Evolutionary conservation across 2,329 filamentous ascomycete species (phyloP).

Genomic region (Diaporthe humulicola): DNA sequence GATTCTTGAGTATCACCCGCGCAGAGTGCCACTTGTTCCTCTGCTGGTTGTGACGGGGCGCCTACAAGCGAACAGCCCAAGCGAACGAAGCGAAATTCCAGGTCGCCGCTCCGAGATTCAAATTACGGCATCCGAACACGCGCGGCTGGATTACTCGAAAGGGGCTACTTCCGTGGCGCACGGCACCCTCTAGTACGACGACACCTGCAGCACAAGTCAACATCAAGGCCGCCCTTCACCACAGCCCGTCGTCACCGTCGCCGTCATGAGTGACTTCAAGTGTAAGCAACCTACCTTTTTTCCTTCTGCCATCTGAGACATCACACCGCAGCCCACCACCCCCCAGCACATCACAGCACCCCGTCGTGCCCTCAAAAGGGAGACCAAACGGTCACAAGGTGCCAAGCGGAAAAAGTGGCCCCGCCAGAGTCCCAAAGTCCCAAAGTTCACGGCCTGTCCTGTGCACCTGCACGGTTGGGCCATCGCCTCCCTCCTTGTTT

Average conservation of each 20-base stretch:
- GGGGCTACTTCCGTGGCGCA: slow-evolving; percentile 29
- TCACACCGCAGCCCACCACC: neutral
- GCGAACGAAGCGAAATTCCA: slow-evolving; percentile 35
- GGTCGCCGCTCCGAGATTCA: slow-evolving; percentile 21
- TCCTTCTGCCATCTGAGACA: neutral
- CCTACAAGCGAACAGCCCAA: slow-evolving; percentile 20
- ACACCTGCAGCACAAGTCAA: slow-evolving; percentile 3
- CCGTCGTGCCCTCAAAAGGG: neutral
- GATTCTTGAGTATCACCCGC: neutral
- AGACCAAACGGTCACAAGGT: slow-evolving; percentile 1
- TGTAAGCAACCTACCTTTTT: neutral
- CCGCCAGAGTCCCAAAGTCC: neutral
- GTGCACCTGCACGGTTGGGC: slow-evolving; percentile 11
- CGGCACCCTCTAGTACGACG: slow-evolving; percentile 14
- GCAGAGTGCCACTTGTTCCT: slow-evolving; percentile 3
- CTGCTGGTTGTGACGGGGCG: slow-evolving; percentile 1
- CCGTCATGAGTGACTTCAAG: slow-evolving; percentile 16
- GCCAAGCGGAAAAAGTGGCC: slow-evolving; percentile 20
- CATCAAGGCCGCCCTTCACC: neutral
- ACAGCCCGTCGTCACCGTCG: slow-evolving; percentile 6
- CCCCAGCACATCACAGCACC: neutral
- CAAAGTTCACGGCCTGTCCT: slow-evolving; percentile 7
- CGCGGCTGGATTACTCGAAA: slow-evolving; percentile 23
- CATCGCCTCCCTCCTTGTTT: slow-evolving; percentile 14
- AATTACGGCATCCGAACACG: slow-evolving; percentile 30